phyloP scores from a whole-genome alignment of 23 red algal species.

The Pyropia haitanensis region DNA sequence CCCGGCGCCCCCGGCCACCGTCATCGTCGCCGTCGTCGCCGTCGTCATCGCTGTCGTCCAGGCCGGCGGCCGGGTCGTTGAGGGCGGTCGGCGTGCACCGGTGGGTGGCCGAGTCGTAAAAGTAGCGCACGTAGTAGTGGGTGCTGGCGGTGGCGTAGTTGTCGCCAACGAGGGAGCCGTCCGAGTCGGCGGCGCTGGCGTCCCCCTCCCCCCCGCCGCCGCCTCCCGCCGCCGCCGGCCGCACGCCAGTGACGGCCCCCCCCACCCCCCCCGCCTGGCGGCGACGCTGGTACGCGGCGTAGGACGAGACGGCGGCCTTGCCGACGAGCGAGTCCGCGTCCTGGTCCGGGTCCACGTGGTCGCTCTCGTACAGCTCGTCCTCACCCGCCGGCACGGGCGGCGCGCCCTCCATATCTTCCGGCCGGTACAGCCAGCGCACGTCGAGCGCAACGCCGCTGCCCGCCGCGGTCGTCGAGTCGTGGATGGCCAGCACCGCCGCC shows the following conservation, averaged over 20 bases:
- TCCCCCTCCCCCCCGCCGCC: background rate
- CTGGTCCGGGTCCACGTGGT: slow-evolving; percentile 47
- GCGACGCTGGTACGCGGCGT: background rate
- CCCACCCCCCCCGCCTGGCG: background rate
- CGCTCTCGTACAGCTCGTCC: slow-evolving; percentile 62
- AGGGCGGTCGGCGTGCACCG: slow-evolving; percentile 6
- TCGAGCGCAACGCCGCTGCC: slow-evolving; percentile 2
- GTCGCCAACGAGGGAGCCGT: slow-evolving; percentile 2
- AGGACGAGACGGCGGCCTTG: slow-evolving; percentile 30
- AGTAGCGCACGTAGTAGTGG: slow-evolving; percentile 22
- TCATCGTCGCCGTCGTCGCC: background rate
- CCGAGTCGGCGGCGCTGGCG: background rate
- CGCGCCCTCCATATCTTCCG: slow-evolving; percentile 32
- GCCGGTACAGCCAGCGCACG: slow-evolving; percentile 61
- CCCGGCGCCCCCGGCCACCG: background rate
- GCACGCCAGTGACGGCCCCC: slow-evolving; percentile 7
- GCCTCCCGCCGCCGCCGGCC: background rate
- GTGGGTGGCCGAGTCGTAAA: slow-evolving; percentile 35
- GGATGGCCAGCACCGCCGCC: slow-evolving; percentile 23
- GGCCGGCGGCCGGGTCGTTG: slow-evolving; percentile 20
- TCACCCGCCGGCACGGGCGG: slow-evolving; percentile 19
- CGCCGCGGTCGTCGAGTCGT: background rate
- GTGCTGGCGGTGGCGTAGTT: slow-evolving; percentile 32
- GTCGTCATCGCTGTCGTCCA: slow-evolving; percentile 12
- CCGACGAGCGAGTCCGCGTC: slow-evolving; percentile 54